These are phyloP conservation scores for Phalaenopsis equestris DNA, from an alignment of 106 monocot species.

Conservation along the genomic window DNA sequence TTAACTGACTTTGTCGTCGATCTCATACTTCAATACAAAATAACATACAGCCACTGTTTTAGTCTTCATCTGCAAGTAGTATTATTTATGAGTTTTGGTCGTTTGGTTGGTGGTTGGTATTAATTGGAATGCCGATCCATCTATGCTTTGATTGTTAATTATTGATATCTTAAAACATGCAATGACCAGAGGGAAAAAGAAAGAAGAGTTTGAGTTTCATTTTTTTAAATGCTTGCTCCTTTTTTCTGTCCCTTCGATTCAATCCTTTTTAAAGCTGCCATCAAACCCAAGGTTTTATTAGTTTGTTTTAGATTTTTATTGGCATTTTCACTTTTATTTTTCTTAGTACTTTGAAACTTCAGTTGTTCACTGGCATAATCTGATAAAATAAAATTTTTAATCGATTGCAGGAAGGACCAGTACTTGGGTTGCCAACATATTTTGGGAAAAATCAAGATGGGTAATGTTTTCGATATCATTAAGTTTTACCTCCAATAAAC, in stretches of 20 bases:
- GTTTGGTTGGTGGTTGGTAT: slow-evolving; percentile 1
- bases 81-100: not conserved
- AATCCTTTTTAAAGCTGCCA: too few relatives aligned
- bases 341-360: not conserved
- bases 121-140: not conserved
- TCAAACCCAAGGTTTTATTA: too few relatives aligned
- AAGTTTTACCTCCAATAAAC: not conserved
- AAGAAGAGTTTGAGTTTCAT: too few relatives aligned
- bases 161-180: not conserved
- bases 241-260: too few relatives aligned
- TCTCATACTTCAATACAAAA: not conserved
- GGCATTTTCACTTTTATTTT: not conserved
- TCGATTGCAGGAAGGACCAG: slow-evolving; percentile 79
- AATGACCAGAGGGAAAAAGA: not conserved
- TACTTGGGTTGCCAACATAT: slow-evolving; percentile 74
- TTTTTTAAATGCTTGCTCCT: too few relatives aligned
- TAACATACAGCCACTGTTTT: not conserved
- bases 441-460: slow-evolving; percentile 56
- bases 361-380: not conserved
- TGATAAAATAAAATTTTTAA: not conserved
- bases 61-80: not conserved
- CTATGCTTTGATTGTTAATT: not conserved
- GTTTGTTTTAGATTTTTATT: not conserved
- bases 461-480: slow-evolving; percentile 27
- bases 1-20: not conserved